These are phyloP conservation scores for Ogataea glucozyma DNA, from an alignment of 805 yeast species.

Conservation along the genomic window DNA sequence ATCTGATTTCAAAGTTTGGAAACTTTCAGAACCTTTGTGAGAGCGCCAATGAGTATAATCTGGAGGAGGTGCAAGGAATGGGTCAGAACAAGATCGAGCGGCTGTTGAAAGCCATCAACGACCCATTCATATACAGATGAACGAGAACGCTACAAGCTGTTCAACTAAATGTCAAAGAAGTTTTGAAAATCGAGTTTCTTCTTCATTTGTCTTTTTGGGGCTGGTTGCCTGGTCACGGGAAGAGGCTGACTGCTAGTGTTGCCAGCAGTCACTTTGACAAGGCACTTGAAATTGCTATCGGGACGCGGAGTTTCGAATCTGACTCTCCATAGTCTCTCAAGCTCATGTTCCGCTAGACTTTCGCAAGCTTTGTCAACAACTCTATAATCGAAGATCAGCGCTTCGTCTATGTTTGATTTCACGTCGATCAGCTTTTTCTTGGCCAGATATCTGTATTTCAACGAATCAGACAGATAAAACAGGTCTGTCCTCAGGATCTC, in stretches of 20 bases:
- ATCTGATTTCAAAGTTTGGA: conserved; percentile 50
- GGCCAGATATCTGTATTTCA: conserved; percentile 16
- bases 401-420: conserved; percentile 2
- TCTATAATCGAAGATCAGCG: conserved; percentile 14
- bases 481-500: neutral
- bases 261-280: conserved; percentile 7
- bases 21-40: conserved; percentile 43
- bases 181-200: conserved; percentile 14
- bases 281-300: conserved; percentile 2
- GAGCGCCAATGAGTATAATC: conserved; percentile 31
- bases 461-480: conserved; percentile 14
- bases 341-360: neutral
- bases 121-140: conserved; percentile 51
- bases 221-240: neutral
- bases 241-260: neutral
- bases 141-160: too few relatives aligned
- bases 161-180: conserved; percentile 25
- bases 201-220: conserved; percentile 11
- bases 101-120: conserved; percentile 42
- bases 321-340: conserved; percentile 15
- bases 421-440: conserved; percentile 5
- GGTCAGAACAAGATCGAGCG: conserved; percentile 48
- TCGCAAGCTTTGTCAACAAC: conserved; percentile 7
- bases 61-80: conserved; percentile 46
- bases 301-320: conserved; percentile 4